These are phyloP conservation scores for Paramecium octaurelia DNA, from an alignment of 73 alveolate species.

Conservation along the genomic window DNA sequence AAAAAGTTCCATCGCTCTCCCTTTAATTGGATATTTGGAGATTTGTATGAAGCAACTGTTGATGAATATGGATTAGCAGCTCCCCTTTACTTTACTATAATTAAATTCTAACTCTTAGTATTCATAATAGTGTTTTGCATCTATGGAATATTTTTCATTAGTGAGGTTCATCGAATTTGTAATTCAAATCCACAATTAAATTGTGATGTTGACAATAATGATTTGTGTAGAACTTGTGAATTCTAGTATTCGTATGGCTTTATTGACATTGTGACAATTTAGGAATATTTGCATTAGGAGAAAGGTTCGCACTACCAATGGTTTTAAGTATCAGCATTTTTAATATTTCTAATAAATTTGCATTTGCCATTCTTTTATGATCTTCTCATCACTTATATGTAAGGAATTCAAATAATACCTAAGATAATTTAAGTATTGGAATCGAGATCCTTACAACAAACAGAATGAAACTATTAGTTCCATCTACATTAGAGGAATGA, in stretches of 20 bases:
- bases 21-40: not conserved
- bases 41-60: not conserved
- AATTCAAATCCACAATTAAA: not conserved
- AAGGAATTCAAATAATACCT: not conserved
- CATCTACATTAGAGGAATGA: not conserved
- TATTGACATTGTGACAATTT: not conserved
- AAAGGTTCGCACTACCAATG: not conserved
- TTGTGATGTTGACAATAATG: not conserved
- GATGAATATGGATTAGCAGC: constrained; percentile 35
- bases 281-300: not conserved
- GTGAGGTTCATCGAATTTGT: not conserved
- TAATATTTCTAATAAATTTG: constrained; percentile 7
- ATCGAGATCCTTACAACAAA: not conserved
- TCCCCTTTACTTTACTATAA: not conserved
- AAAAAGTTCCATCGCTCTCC: not conserved
- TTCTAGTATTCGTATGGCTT: not conserved
- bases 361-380: constrained; percentile 22
- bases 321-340: constrained; percentile 23
- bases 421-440: not conserved
- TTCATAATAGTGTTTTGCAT: not conserved
- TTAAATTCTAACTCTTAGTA: not conserved
- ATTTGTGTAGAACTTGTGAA: not conserved
- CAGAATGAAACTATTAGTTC: not conserved
- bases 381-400: not conserved
- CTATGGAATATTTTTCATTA: constrained; percentile 12